A percentile compares a stretch with the other conserved stretches of the same genome.
These are phyloP conservation scores for Paecilomyces fulvus DNA, from an alignment of 2,329 filamentous ascomycete species.

Conservation along the genomic window DNA sequence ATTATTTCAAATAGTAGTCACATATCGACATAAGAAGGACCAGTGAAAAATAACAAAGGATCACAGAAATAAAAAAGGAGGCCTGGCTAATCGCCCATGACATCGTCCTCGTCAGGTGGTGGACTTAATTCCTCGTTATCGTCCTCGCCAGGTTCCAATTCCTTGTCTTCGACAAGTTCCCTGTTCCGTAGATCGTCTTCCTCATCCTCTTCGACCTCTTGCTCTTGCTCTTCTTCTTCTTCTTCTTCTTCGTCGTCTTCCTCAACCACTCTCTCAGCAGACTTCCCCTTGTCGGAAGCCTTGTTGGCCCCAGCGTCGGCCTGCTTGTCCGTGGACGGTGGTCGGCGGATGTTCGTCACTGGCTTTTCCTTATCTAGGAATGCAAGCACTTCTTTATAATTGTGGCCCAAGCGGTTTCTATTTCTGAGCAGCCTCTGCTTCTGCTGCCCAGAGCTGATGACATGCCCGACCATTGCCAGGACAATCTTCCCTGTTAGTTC, in stretches of 20 bases:
- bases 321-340: conserved; percentile 21
- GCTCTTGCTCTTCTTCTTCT: conserved; percentile 12
- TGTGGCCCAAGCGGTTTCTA: conserved; percentile 68
- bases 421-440: conserved; percentile 69
- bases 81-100: conserved; percentile 32
- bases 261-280: conserved; percentile 36
- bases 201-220: conserved; percentile 31
- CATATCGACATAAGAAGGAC: neutral
- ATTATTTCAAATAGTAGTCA: conserved; percentile 3
- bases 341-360: conserved; percentile 11
- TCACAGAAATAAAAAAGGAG: conserved; percentile 1
- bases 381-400: conserved; percentile 74
- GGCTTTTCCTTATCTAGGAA: conserved; percentile 64
- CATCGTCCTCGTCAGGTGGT: conserved; percentile 29
- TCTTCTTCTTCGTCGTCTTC: conserved; percentile 33
- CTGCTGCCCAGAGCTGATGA: conserved; percentile 64
- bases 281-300: conserved; percentile 18
- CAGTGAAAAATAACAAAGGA: neutral
- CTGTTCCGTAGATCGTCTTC: conserved; percentile 31
- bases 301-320: conserved; percentile 23
- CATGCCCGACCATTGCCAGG: conserved; percentile 64
- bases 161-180: conserved; percentile 34
- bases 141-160: conserved; percentile 29
- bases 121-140: conserved; percentile 19
- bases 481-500: conserved; percentile 79